A percentile compares a stretch with the other conserved stretches of the same genome.
phyloP scores from a whole-genome alignment of 2,329 filamentous ascomycete species.

The Fusarium caatingaense region DNA sequence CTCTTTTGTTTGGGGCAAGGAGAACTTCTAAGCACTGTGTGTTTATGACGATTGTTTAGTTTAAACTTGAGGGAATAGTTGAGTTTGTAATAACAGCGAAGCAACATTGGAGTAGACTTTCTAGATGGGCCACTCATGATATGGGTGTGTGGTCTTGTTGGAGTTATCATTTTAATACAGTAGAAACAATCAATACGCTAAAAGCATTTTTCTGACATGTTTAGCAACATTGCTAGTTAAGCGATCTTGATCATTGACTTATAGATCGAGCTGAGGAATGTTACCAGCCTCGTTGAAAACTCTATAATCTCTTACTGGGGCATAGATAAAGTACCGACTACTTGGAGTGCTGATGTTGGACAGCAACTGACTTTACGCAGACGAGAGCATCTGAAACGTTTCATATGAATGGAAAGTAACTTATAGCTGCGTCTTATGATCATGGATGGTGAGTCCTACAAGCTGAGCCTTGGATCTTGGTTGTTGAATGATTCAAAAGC shows the following conservation, averaged over 20 bases:
- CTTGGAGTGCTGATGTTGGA: constrained; percentile 25
- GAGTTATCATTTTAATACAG: constrained; percentile 37
- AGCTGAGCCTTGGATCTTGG: not conserved
- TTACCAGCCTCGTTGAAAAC: constrained; percentile 4
- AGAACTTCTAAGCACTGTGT: constrained; percentile 60
- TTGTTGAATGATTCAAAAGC: constrained; percentile 1
- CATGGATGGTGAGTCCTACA: not conserved
- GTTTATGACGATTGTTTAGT: not conserved
- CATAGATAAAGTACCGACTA: constrained; percentile 12
- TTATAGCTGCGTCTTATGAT: constrained; percentile 12
- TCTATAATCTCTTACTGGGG: not conserved
- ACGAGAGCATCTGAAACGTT: constrained; percentile 29
- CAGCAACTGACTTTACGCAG: not conserved
- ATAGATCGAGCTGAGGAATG: not conserved
- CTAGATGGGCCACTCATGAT: constrained; percentile 2
- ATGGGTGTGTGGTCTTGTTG: constrained; percentile 19
- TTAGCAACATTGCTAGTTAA: not conserved
- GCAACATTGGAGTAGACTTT: constrained; percentile 27
- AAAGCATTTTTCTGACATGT: constrained; percentile 10
- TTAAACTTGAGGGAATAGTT: constrained; percentile 8
- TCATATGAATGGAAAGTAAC: constrained; percentile 19
- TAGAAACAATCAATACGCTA: constrained; percentile 32
- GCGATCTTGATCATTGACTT: not conserved
- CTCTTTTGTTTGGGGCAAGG: constrained; percentile 75
- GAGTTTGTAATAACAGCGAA: constrained; percentile 28